Conservation (phyloP, 805 yeast genomes). For the Millerago galiae region DNA sequence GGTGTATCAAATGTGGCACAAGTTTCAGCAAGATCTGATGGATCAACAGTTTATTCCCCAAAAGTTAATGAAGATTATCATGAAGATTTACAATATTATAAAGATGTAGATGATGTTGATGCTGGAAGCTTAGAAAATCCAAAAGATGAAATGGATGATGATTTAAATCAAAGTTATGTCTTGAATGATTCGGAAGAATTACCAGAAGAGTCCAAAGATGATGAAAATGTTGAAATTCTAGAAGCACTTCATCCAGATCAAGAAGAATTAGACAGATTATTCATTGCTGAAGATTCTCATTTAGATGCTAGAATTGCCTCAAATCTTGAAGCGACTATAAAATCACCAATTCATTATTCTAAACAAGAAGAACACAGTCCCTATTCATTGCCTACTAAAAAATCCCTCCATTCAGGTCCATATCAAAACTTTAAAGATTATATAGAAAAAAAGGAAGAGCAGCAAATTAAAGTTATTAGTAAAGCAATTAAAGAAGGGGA, state of each 20-base stretch:
- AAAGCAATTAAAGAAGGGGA: neutral
- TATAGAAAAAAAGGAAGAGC: slow-evolving; percentile 6
- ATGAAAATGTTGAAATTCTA: neutral
- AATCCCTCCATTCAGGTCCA: slow-evolving; percentile 5
- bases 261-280: neutral
- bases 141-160: no score
- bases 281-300: neutral
- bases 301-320: neutral
- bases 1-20: slow-evolving; percentile 1
- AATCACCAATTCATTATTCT: neutral
- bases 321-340: slow-evolving; percentile 1
- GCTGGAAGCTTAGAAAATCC: neutral
- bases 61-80: neutral
- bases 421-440: slow-evolving; percentile 12
- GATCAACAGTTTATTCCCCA: neutral
- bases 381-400: slow-evolving; percentile 7
- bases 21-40: neutral
- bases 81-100: neutral
- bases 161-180: no score
- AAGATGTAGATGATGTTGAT: slow-evolving; percentile 1
- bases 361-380: slow-evolving; percentile 18
- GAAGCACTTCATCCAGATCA: neutral
- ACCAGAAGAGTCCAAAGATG: no score
- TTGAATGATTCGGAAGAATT: no score
- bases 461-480: slow-evolving; percentile 14